Percentiles rank a stretch among this genome's conserved stretches.
These are phyloP conservation scores for Apiospora rasikravindrae DNA, from an alignment of 2,329 filamentous ascomycete genomes.

Conservation along the genomic window DNA sequence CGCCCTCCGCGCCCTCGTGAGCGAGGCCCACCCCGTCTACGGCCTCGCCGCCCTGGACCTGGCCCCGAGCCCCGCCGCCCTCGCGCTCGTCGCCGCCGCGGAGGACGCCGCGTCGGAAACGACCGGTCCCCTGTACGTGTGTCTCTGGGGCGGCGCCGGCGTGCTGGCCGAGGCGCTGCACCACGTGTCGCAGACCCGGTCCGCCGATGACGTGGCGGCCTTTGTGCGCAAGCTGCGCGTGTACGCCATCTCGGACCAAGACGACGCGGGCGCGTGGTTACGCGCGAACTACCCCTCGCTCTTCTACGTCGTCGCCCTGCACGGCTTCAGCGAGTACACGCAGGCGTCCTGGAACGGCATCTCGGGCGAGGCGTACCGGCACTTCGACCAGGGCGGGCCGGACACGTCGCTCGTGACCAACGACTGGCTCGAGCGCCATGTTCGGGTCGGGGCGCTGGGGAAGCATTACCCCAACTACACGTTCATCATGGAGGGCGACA, in stretches of 20 bases:
- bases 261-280: constrained; percentile 55
- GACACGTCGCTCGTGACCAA: constrained; percentile 49
- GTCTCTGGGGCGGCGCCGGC: constrained; percentile 56
- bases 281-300: constrained; percentile 52
- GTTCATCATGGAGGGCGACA: constrained; percentile 54
- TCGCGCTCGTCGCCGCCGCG: constrained; percentile 39
- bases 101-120: constrained; percentile 33
- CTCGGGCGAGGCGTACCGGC: constrained; percentile 51
- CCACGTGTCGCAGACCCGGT: constrained; percentile 40
- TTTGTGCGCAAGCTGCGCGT: constrained; percentile 38
- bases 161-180: constrained; percentile 52
- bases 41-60: constrained; percentile 28
- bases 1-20: constrained; percentile 36
- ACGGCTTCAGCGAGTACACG: constrained; percentile 57
- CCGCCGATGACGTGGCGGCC: constrained; percentile 33
- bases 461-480: constrained; percentile 45
- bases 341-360: constrained; percentile 63
- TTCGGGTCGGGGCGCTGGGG: constrained; percentile 48
- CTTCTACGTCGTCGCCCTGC: constrained; percentile 53
- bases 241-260: constrained; percentile 57
- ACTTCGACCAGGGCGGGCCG: constrained; percentile 49
- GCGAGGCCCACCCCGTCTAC: constrained; percentile 39
- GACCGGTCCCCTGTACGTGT: constrained; percentile 51
- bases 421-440: constrained; percentile 52
- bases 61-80: constrained; percentile 45